Percentiles rank a stretch among this genome's conserved stretches.
These are phyloP conservation scores for Geranium incanum DNA, from an alignment of 441 rosid genomes.

Conservation along the genomic window DNA sequence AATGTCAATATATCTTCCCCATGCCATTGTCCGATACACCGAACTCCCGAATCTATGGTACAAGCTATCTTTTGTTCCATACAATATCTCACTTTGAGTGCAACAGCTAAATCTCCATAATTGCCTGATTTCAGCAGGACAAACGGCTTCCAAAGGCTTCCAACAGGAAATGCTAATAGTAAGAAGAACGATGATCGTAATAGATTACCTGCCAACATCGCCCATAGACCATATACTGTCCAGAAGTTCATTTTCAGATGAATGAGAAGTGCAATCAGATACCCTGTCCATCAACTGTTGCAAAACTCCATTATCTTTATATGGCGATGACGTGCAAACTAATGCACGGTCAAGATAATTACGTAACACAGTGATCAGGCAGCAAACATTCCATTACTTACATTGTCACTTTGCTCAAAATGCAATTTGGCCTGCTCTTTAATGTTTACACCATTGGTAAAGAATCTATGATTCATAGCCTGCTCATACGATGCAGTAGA, in stretches of 20 bases:
- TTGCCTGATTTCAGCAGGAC: not conserved
- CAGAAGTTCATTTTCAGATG: constrained; percentile 49
- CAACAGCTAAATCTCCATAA: not conserved
- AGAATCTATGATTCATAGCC: constrained; percentile 23
- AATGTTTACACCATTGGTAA: constrained; percentile 18
- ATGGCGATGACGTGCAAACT: not conserved
- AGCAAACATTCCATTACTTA: constrained; percentile 27
- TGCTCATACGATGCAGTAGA: constrained; percentile 44
- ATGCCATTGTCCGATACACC: not conserved
- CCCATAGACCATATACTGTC: constrained; percentile 49
- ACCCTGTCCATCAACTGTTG: constrained; percentile 45
- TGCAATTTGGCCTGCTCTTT: constrained; percentile 25
- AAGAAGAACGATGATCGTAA: constrained; percentile 10
- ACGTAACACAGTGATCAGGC: not conserved
- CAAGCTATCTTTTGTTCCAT: not conserved
- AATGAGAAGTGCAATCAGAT: constrained; percentile 43
- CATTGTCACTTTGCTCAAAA: constrained; percentile 36
- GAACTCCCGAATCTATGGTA: not conserved
- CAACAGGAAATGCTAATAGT: not conserved
- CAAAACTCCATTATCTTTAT: constrained; percentile 18
- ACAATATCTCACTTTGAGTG: not conserved
- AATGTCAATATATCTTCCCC: not conserved
- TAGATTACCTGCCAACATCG: constrained; percentile 44
- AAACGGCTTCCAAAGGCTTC: not conserved
- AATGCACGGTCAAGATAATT: not conserved